phyloP scores from a whole-genome alignment of 208 protist genomes.

The Angomonas deanei region DNA sequence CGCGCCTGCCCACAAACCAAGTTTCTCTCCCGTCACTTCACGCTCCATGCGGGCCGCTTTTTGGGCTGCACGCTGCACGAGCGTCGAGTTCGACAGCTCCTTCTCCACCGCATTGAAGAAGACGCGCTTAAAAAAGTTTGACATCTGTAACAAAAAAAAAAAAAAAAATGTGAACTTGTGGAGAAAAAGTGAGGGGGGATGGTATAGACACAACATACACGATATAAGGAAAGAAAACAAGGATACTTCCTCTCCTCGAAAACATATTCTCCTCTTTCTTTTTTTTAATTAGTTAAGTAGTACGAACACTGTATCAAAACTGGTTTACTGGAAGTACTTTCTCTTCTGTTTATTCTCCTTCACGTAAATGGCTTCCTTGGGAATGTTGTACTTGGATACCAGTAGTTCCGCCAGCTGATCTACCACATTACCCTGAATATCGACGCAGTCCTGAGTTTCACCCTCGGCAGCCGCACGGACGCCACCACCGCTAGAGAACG shows the following conservation, averaged over 20 bases:
- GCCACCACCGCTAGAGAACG: conserved; percentile 79
- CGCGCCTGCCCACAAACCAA: conserved; percentile 47
- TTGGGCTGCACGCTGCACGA: conserved; percentile 42
- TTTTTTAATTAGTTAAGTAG: neutral
- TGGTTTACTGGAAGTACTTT: conserved; percentile 19
- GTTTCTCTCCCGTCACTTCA: conserved; percentile 26
- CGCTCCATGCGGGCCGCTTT: conserved; percentile 39
- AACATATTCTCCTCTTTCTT: no score
- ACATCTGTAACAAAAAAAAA: neutral
- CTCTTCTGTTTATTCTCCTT: conserved; percentile 81
- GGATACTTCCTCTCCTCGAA: no score
- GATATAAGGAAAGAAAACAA: no score
- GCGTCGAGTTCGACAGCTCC: conserved; percentile 22
- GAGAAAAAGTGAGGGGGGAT: no score
- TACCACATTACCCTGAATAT: conserved; percentile 76
- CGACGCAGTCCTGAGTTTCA: conserved; percentile 64
- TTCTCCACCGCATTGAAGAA: conserved; percentile 9
- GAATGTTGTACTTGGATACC: conserved; percentile 66
- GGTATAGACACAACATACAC: no score
- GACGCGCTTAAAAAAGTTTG: conserved; percentile 3
- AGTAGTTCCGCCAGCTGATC: conserved; percentile 69
- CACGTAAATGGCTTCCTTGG: conserved; percentile 58
- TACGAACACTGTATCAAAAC: neutral
- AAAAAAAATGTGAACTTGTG: neutral
- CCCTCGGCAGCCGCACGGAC: conserved; percentile 57